Percentiles rank a stretch among this genome's conserved stretches.
phyloP scores from a whole-genome alignment of 352 stramenopile genomes.

The Peronospora destructor region DNA sequence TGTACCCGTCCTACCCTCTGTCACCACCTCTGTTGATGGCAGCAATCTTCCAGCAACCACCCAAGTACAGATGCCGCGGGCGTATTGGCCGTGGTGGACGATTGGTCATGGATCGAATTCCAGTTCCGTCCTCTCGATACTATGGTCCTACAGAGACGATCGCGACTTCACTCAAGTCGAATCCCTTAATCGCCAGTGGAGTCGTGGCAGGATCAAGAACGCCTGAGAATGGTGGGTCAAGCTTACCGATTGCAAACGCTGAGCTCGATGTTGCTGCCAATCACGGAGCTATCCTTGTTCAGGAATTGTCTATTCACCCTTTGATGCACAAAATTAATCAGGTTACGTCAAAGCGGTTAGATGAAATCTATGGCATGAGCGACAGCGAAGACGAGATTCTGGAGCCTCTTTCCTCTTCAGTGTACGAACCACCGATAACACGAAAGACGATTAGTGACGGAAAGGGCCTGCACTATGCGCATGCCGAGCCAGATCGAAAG shows the following conservation, averaged over 20 bases:
- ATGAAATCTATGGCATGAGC: slow-evolving; percentile 83
- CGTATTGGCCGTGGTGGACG: slow-evolving; percentile 66
- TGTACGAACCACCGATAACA: slow-evolving; percentile 38
- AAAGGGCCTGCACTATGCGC: slow-evolving; percentile 19
- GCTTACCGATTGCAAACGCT: slow-evolving; percentile 3
- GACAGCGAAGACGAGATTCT: slow-evolving; percentile 78
- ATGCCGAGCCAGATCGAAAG: slow-evolving; percentile 26
- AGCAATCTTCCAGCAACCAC: slow-evolving; percentile 56
- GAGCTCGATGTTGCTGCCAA: slow-evolving; percentile 24
- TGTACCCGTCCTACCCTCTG: slow-evolving; percentile 64
- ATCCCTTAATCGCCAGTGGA: not conserved
- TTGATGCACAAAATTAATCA: slow-evolving; percentile 39
- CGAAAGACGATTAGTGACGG: slow-evolving; percentile 30
- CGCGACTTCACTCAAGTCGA: slow-evolving; percentile 36
- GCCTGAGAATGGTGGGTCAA: slow-evolving; percentile 6
- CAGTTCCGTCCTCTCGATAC: slow-evolving; percentile 44
- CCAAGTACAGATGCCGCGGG: slow-evolving; percentile 63
- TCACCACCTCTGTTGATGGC: slow-evolving; percentile 56
- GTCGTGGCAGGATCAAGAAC: not conserved
- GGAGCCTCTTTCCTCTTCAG: slow-evolving; percentile 47
- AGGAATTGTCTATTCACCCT: slow-evolving; percentile 56
- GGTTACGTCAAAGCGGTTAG: slow-evolving; percentile 48
- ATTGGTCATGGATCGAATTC: slow-evolving; percentile 70
- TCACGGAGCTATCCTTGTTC: slow-evolving; percentile 51
- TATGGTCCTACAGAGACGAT: slow-evolving; percentile 44